phyloP scores from a whole-genome alignment of 2,329 filamentous ascomycete genomes.

The Trichophyton benhamiae region DNA sequence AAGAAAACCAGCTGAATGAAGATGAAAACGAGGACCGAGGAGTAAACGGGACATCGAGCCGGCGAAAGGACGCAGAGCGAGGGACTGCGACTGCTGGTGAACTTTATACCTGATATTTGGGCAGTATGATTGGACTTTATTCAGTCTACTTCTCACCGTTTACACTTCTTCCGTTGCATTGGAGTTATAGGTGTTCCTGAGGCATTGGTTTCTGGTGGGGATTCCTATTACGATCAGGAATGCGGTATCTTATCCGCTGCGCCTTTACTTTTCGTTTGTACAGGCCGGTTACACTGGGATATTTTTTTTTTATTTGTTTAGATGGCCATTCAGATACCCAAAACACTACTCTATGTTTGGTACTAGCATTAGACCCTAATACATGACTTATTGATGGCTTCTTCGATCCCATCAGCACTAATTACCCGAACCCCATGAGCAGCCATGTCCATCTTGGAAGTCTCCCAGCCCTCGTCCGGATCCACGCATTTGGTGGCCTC shows the following conservation, averaged over 20 bases:
- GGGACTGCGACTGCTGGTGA: conserved; percentile 24
- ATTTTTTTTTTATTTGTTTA: not conserved
- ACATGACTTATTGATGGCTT: not conserved
- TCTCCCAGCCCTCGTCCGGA: conserved; percentile 43
- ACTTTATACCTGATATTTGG: conserved; percentile 22
- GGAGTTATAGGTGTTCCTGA: not conserved
- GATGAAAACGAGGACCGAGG: conserved; percentile 31
- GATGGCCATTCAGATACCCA: not conserved
- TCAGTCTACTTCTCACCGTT: not conserved
- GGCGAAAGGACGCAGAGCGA: conserved; percentile 26
- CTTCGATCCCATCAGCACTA: conserved; percentile 31
- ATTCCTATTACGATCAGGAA: not conserved
- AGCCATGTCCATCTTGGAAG: conserved; percentile 43
- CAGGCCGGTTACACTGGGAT: not conserved
- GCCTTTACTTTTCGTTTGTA: conserved; percentile 1
- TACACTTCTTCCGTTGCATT: not conserved
- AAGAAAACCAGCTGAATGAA: conserved; percentile 29
- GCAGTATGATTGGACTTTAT: not conserved
- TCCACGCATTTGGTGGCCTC: conserved; percentile 69
- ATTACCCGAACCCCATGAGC: conserved; percentile 52
- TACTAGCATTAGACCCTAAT: not conserved
- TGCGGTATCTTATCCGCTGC: not conserved
- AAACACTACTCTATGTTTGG: not conserved
- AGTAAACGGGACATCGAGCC: conserved; percentile 12
- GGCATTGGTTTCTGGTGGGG: not conserved